A percentile compares a stretch with the other conserved stretches of the same genome.
Conservation (phyloP, 176 grass and related monocot genomes). For the Rhynchospora pubera region DNA sequence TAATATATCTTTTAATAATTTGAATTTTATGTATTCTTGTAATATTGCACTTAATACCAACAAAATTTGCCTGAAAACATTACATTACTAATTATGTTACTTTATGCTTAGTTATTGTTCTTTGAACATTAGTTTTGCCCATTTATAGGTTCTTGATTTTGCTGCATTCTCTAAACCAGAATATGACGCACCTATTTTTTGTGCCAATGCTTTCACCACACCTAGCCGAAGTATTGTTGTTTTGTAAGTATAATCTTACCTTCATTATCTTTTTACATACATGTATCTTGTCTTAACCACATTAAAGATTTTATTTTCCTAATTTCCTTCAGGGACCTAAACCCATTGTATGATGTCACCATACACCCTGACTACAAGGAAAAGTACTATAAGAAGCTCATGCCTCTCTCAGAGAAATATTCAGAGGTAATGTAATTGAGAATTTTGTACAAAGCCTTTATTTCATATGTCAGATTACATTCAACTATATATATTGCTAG, state of each 20-base stretch:
- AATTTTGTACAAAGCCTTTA: neutral
- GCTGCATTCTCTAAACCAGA: constrained; percentile 72
- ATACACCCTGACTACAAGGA: constrained; percentile 53
- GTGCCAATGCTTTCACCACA: constrained; percentile 68
- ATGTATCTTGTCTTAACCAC: neutral
- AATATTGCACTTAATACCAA: neutral
- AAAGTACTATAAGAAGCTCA: constrained; percentile 69
- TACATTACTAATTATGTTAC: neutral
- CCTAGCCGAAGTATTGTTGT: constrained; percentile 63
- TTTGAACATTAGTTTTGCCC: neutral
- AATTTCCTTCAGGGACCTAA: constrained; percentile 56
- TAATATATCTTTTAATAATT: neutral
- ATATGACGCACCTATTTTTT: constrained; percentile 92
- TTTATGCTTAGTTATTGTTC: neutral
- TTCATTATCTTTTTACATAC: neutral
- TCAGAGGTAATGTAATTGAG: constrained; percentile 43
- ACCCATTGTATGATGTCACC: constrained; percentile 78
- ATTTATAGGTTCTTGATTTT: constrained; percentile 76
- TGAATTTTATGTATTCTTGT: too few relatives aligned
- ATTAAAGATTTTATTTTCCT: neutral
- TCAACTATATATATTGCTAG: constrained; percentile 37
- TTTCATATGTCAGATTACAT: constrained; percentile 14
- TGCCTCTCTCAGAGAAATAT: constrained; percentile 66
- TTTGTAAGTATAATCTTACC: constrained; percentile 40
- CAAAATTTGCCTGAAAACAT: neutral